phyloP scores from a whole-genome alignment of 2,329 filamentous ascomycete genomes.

The Boeremia lycopersici region DNA sequence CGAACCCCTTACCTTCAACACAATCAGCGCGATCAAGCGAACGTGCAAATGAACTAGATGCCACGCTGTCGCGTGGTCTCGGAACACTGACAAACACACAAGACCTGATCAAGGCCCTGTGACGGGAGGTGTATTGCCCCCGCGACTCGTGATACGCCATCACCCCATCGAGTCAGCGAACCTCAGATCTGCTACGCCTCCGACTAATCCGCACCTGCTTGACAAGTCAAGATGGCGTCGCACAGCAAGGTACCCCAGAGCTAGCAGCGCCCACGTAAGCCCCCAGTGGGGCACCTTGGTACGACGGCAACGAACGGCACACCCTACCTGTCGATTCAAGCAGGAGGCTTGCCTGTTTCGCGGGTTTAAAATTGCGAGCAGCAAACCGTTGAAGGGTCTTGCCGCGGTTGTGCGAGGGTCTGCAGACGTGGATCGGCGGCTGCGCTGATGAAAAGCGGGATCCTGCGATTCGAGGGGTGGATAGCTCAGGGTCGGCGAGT shows the following conservation, averaged over 20 bases:
- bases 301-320: conserved; percentile 8
- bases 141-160: conserved; percentile 3
- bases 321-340: no score
- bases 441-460: conserved; percentile 8
- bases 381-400: conserved; percentile 16
- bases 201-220: not conserved
- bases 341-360: not conserved
- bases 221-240: not conserved
- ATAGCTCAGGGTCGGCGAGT: conserved; percentile 1
- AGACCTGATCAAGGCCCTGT: not conserved
- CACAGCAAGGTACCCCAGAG: conserved; percentile 14
- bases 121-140: not conserved
- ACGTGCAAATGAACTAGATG: not conserved
- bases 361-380: conserved; percentile 2
- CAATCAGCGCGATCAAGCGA: not conserved
- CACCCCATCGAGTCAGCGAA: not conserved
- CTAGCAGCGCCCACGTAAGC: not conserved
- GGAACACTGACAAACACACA: not conserved
- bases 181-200: not conserved
- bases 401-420: not conserved
- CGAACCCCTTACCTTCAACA: conserved; percentile 3
- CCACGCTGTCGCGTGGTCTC: not conserved
- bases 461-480: not conserved
- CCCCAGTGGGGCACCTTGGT: conserved; percentile 4
- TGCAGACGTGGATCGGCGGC: not conserved